Base-by-base conservation (phyloP, 441 rosid genomes). In the Eruca vesicaria region DNA sequence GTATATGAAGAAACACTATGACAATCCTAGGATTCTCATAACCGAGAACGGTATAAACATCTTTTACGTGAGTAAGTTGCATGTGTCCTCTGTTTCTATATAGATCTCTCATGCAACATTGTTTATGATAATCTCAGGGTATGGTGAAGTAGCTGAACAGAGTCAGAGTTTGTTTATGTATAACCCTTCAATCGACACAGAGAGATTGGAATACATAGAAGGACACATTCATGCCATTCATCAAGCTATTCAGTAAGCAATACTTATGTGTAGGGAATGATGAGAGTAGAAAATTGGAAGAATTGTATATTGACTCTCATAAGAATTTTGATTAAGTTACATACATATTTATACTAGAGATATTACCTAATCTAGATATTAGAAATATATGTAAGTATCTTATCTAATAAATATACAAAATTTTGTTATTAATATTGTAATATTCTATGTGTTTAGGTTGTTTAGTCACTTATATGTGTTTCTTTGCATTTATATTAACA, bases 181-280 rank as follows among this genome's bases (percentile, higher is more conserved):
- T 31, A 77, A 77, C 19, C 80, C 80, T 19, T 77, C 80, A 14
- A 77, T 77, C 11, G 80, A 77, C 16, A 66, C 76, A 8, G 80
- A 77, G 61, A 71, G 80, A 50, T 11, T 72, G 63, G 80, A 77
- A 10, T 77, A 77, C 53, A 77, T 77, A 16, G 77, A 77, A 72
- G 80, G 80, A 29, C 80, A 77, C 69, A 52, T 77, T 20, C 63
- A 77, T n/a, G 80, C 80, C 1, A 71, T 77, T 66, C 80, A 77
- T 66, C 80, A 77, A 77, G 76, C 80, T n/a, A 77, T 77, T 0
- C 45, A 59, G 80, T 77, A 77, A 77, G 80, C 53, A 65, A 68
- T 0, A 8, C 11, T 20, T 16, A 20, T 55, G 9, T n/a, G n/a
- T n/a, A n/a, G n/a, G n/a, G n/a, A n/a, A 38, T 43, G 19, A 38